Conservation (phyloP, 805 yeast genomes). For the Saturnispora ahearnii region DNA sequence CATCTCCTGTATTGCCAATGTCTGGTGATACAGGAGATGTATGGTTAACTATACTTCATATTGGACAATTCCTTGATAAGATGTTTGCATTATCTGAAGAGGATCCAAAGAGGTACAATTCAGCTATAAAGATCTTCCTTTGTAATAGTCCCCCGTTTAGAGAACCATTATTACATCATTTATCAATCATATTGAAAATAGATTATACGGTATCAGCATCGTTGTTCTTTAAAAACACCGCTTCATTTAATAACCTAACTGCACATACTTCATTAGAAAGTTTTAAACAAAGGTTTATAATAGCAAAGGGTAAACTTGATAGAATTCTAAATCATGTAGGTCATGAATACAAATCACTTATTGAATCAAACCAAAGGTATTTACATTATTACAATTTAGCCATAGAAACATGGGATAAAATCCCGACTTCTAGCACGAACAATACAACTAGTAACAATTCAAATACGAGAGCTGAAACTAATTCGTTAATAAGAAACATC, state of each 20-base stretch:
- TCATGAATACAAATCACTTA: constrained; percentile 36
- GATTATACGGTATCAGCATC: constrained; percentile 71
- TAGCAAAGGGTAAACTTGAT: constrained; percentile 51
- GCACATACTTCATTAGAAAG: constrained; percentile 55
- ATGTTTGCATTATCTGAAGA: constrained; percentile 31
- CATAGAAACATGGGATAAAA: constrained; percentile 51
- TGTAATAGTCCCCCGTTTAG: constrained; percentile 65
- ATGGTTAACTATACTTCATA: constrained; percentile 65
- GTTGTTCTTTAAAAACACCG: constrained; percentile 59
- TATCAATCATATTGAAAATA: constrained; percentile 57
- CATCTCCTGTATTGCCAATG: constrained; percentile 34
- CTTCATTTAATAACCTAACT: constrained; percentile 60
- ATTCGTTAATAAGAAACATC: constrained; percentile 37
- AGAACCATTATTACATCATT: constrained; percentile 59
- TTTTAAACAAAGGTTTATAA: constrained; percentile 53
- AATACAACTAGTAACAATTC: background rate
- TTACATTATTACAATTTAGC: constrained; percentile 40
- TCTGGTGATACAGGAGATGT: constrained; percentile 57
- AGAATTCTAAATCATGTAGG: constrained; percentile 56
- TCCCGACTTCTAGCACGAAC: constrained; percentile 35
- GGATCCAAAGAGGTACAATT: constrained; percentile 21
- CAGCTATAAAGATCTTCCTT: constrained; percentile 50
- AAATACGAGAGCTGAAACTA: constrained; percentile 30
- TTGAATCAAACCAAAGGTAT: constrained; percentile 30
- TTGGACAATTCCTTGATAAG: constrained; percentile 54